Evolutionary conservation across 352 stramenopile species (phyloP).

Genomic region (Phytopythium kandeliae): DNA sequence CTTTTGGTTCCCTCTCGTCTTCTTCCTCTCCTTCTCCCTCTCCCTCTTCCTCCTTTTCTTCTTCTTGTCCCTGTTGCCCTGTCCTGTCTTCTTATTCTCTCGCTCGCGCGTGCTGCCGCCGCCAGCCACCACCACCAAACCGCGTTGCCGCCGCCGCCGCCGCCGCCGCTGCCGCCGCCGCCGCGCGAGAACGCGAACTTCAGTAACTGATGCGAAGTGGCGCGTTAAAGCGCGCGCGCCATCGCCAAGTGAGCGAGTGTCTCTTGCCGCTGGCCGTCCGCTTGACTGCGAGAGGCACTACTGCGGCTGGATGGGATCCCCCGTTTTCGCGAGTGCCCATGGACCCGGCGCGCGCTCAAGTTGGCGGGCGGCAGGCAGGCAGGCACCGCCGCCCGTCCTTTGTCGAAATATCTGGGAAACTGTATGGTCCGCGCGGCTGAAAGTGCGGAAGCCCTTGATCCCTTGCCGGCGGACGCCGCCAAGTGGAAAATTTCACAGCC

Average conservation of each 20-base stretch:
- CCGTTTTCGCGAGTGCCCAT: slow-evolving; percentile 4
- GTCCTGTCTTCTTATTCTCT: background rate
- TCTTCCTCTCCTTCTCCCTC: background rate
- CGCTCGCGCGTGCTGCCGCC: background rate
- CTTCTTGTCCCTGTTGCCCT: background rate
- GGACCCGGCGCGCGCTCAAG: background rate
- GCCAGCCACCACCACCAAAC: too few relatives aligned
- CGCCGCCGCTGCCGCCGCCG: too few relatives aligned
- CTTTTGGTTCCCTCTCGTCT: background rate
- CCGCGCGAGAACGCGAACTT: too few relatives aligned
- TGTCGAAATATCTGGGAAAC: slow-evolving; percentile 2
- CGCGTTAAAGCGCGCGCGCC: slow-evolving; percentile 6
- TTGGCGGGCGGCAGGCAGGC: background rate
- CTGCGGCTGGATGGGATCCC: background rate
- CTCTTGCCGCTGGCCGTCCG: background rate
- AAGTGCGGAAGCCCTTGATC: background rate
- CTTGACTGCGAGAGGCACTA: background rate
- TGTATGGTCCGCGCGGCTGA: slow-evolving; percentile 1
- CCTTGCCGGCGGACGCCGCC: background rate
- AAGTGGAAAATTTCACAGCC: slow-evolving; percentile 72
- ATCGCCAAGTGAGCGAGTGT: background rate
- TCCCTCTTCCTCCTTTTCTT: background rate
- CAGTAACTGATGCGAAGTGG: too few relatives aligned
- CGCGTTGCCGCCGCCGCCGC: too few relatives aligned
- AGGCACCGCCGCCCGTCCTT: background rate